Base-by-base conservation (phyloP, 202 grass and related monocot species). In the Digitaria exilis region DNA sequence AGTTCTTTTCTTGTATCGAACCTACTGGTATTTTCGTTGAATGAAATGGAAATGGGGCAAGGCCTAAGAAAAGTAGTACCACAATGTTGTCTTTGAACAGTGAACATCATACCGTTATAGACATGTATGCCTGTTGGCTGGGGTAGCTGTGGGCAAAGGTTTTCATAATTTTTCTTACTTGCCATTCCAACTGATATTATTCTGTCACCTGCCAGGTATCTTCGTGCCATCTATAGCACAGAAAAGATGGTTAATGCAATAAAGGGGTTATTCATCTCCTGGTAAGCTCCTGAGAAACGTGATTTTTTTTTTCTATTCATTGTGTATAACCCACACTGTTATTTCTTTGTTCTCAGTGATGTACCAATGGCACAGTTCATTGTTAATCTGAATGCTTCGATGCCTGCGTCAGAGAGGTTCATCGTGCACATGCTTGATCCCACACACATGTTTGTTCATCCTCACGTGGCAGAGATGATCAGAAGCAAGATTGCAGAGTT, bases 311-410 rank as follows among this genome's bases (percentile, higher is more conserved):
- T 41, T 5, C 9, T 2, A 21, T 35, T 65, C 2, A 2, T 62
- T 62, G 1, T 22, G n/a, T n/a, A n/a, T 65, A 41, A 22, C 32
- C 19, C 3, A 4, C 9, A 11, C 9, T n/a, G 18, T n/a, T 13
- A 39, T 35, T 10, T 17, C 2, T 55, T 59, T 19, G 59, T 17
- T 43, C 76, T 7, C 82, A 94, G 92, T 52, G 95, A 93, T 48
- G 77, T 94, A 25, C 95, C 95, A 1, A 94, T 94, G 95, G 84
- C 95, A 2, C 92, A 97, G 54, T 97, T 97, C 76, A 94, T 94
- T 34, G 78, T 94, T 19, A 94, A 89, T 46, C 44, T 93, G 84
- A 92, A 97, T 45, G 89, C 84, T 48, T 85, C 88, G 3, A 89
- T 94, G 90, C 88, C 90, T 5, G 81, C 90, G 49, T 88, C 84